phyloP scores from a whole-genome alignment of 148 eudicot species.

The Silene latifolia region DNA sequence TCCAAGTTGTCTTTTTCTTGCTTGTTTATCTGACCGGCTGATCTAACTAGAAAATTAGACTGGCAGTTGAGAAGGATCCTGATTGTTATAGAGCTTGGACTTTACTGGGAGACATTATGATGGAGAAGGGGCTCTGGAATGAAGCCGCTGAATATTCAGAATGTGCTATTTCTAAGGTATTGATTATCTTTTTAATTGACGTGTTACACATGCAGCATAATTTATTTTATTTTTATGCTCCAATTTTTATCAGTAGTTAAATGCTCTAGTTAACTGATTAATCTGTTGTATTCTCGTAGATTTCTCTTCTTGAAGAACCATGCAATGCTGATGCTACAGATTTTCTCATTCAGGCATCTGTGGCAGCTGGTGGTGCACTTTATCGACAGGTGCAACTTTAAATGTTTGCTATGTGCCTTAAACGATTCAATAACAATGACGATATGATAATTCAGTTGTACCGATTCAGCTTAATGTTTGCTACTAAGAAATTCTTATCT shows the following conservation, averaged over 20 bases:
- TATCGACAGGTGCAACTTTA: slow-evolving; percentile 43
- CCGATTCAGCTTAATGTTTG: no score
- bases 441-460: background rate
- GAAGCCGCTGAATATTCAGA: slow-evolving; percentile 65
- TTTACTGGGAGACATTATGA: slow-evolving; percentile 58
- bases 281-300: slow-evolving; percentile 27
- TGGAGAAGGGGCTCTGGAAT: slow-evolving; percentile 38
- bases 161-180: slow-evolving; percentile 65
- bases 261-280: slow-evolving; percentile 6
- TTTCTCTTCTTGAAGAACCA: slow-evolving; percentile 41
- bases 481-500: background rate
- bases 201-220: background rate
- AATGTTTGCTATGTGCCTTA: background rate
- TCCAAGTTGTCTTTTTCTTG: slow-evolving; percentile 1
- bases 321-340: slow-evolving; percentile 51
- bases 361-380: slow-evolving; percentile 57
- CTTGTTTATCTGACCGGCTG: slow-evolving; percentile 14
- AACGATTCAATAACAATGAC: background rate
- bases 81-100: slow-evolving; percentile 65
- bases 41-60: slow-evolving; percentile 38
- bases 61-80: slow-evolving; percentile 82
- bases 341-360: slow-evolving; percentile 69
- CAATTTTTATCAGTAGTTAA: slow-evolving; percentile 3
- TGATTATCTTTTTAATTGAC: background rate
- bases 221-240: background rate